Evolutionary conservation across 768 basidiomycete species (phyloP).

Genomic region (Gautieria morchelliformis): DNA sequence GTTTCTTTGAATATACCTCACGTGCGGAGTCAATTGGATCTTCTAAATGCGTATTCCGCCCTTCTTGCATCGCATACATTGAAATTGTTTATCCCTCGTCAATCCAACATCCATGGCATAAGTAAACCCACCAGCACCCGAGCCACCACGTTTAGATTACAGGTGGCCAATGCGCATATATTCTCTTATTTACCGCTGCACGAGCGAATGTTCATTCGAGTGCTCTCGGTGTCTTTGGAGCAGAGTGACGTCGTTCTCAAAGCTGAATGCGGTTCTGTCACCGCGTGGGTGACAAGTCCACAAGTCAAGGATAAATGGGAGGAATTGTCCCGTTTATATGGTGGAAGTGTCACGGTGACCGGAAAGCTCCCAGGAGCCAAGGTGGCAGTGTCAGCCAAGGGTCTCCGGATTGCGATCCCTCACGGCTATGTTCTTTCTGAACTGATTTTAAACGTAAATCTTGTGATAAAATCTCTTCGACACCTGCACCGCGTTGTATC

Average conservation of each 20-base stretch:
- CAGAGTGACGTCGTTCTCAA: conserved; percentile 17
- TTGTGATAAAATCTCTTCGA: conserved; percentile 63
- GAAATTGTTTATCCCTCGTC: conserved; percentile 25
- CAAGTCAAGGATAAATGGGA: conserved; percentile 51
- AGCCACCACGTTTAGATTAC: conserved; percentile 21
- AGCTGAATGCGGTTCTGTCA: conserved; percentile 32
- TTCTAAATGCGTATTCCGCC: conserved; percentile 57
- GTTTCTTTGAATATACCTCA: conserved; percentile 7
- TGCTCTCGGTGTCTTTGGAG: conserved; percentile 21
- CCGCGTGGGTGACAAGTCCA: conserved; percentile 51
- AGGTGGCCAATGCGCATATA: conserved; percentile 39
- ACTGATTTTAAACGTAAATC: conserved; percentile 58
- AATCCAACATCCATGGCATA: conserved; percentile 13
- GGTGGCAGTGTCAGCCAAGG: conserved; percentile 49
- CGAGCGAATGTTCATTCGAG: conserved; percentile 18
- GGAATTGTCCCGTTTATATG: conserved; percentile 54
- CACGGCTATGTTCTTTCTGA: conserved; percentile 67
- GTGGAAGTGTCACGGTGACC: conserved; percentile 35
- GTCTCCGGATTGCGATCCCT: conserved; percentile 69
- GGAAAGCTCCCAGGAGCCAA: conserved; percentile 18
- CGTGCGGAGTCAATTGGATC: conserved; percentile 24
- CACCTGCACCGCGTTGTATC: conserved; percentile 54
- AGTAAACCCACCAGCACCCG: conserved; percentile 13
- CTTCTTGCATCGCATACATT: conserved; percentile 54
- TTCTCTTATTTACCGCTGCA: conserved; percentile 31